Base-by-base conservation (phyloP, 1,139 yeast species). In the Pneumocystis sp. region DNA sequence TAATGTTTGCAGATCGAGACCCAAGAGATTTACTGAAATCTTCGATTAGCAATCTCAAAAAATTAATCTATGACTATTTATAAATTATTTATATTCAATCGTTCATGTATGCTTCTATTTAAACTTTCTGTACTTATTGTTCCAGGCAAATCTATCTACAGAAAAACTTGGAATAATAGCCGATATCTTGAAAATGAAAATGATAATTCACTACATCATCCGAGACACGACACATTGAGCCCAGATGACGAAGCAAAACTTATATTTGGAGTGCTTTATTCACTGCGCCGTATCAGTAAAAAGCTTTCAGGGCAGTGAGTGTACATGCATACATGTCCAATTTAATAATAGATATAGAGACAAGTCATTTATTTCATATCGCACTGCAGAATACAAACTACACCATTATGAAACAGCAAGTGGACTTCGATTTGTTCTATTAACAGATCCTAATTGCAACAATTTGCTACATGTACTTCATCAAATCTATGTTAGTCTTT, bases 1-100 rank as follows among this genome's bases (percentile, higher is more conserved):
- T 31, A 5, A 31, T 31, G 34, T 31, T 31, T 31, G 34, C 5
- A 31, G 4, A 31, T 31, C 34, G 34, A 31, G 34, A 31, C 5
- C 34, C 34, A 31, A 3, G 34, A 31, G 34, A 31, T 31, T 31
- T 5, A 31, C 5, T 5, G n/a, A n/a, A n/a, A 35, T 37, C 40
- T 37, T 37, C 8, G 5, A 31, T 12, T 12, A 10, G 39, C 39
- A 5, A 35, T 35, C 2, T 37, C 10, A 10, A 37, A 37, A 8
- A 15, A 10, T 37, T 15, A 37, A 10, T 8, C 12, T 63, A 82
- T 82, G 85, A 79, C 83, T 25, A 84, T 89, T 65, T 86, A 86
- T 75, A 87, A 96, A 8, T 87, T 90, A 74, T 87, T 90, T 85
- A 82, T 91, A 65, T 91, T 86, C 73, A 96, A 91, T 73, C 82